Conservation (phyloP, 768 basidiomycete genomes). For the Naganishia friedmannii region DNA sequence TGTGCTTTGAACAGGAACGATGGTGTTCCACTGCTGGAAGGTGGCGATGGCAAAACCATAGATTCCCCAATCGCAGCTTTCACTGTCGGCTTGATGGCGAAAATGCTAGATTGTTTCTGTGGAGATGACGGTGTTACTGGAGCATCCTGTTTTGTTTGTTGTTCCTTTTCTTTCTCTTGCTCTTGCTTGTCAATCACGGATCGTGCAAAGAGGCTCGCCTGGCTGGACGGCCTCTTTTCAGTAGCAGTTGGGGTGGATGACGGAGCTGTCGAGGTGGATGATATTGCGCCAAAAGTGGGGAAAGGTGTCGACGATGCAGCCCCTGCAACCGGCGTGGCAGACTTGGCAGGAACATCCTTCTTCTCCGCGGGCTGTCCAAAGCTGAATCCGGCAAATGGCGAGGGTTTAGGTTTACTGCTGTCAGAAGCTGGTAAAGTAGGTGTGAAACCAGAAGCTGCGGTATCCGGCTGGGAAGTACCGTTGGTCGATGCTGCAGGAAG, state of each 20-base stretch:
- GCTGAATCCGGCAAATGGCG: conserved; percentile 21
- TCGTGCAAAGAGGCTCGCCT: conserved; percentile 13
- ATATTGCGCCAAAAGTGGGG: conserved; percentile 2
- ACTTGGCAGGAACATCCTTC: conserved; percentile 4
- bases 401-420: conserved; percentile 5
- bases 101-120: conserved; percentile 25
- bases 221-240: conserved; percentile 9
- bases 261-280: background rate
- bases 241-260: background rate
- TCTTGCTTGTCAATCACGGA: conserved; percentile 18
- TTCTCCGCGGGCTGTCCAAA: conserved; percentile 5
- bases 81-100: conserved; percentile 31
- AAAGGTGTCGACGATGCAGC: conserved; percentile 1
- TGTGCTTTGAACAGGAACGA: conserved; percentile 30
- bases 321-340: background rate
- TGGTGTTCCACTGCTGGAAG: background rate
- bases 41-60: conserved; percentile 24
- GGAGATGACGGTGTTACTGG: background rate
- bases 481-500: background rate
- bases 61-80: conserved; percentile 13
- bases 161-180: conserved; percentile 11
- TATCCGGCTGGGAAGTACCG: background rate
- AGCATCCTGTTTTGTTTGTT: background rate
- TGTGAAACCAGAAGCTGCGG: conserved; percentile 3
- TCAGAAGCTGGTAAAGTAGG: conserved; percentile 5